Evolutionary conservation across 305 asterid genomes (phyloP).

Genomic region (Fraxinus ornus): DNA sequence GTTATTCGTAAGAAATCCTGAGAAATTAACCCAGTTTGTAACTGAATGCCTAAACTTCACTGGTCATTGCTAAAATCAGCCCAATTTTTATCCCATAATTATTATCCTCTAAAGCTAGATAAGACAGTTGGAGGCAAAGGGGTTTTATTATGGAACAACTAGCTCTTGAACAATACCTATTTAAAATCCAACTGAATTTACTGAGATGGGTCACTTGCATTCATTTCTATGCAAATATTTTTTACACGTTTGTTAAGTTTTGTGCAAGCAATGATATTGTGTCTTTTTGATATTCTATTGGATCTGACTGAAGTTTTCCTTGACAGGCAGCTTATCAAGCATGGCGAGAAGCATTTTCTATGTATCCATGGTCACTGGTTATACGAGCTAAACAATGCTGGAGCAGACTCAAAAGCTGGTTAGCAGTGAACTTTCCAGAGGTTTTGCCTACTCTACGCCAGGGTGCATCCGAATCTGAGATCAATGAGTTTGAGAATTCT

Average conservation of each 20-base stretch:
- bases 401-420: slow-evolving; percentile 66
- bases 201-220: neutral
- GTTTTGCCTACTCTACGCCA: slow-evolving; percentile 62
- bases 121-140: neutral
- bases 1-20: neutral
- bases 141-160: neutral
- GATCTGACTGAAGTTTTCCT: slow-evolving; percentile 12
- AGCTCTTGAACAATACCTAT: neutral
- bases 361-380: slow-evolving; percentile 91
- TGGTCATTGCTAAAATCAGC: neutral
- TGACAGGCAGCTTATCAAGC: slow-evolving; percentile 66
- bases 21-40: neutral
- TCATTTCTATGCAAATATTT: neutral
- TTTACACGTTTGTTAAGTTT: neutral
- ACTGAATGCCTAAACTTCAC: neutral
- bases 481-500: slow-evolving; percentile 51
- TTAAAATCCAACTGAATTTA: neutral
- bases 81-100: neutral
- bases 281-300: neutral
- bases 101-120: neutral
- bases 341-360: slow-evolving; percentile 69
- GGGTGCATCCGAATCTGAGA: slow-evolving; percentile 77
- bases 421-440: slow-evolving; percentile 69
- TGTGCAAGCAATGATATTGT: neutral
- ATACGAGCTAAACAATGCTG: slow-evolving; percentile 67